Evolutionary conservation across 179 eudicot species (phyloP).

Genomic region (Silene coronaria): DNA sequence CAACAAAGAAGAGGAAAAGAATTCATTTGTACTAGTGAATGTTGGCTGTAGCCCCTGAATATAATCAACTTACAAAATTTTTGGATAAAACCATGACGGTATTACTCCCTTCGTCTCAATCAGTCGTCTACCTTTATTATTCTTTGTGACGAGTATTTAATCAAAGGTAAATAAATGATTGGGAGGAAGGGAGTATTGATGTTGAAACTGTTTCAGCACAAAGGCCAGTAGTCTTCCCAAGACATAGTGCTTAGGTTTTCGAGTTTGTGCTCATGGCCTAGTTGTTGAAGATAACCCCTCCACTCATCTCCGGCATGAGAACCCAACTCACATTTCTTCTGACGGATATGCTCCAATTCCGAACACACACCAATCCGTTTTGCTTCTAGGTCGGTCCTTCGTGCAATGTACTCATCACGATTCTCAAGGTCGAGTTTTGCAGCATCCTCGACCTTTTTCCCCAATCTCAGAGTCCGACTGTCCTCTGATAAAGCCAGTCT

Average conservation of each 20-base stretch:
- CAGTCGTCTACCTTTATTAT: no score
- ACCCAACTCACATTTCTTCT: conserved; percentile 68
- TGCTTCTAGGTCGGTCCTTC: conserved; percentile 60
- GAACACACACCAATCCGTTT: conserved; percentile 60
- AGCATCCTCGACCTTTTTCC: conserved; percentile 48
- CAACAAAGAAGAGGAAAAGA: no score
- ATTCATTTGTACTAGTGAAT: no score
- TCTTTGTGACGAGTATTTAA: no score
- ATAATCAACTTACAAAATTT: no score
- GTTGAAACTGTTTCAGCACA: conserved; percentile 4
- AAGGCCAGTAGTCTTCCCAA: conserved; percentile 39
- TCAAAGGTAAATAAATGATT: no score
- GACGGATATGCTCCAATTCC: conserved; percentile 63
- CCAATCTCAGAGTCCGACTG: conserved; percentile 61
- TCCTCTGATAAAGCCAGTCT: conserved; percentile 69
- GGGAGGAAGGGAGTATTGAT: background rate
- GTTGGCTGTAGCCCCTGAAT: no score
- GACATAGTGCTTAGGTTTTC: conserved; percentile 24
- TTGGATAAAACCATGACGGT: no score
- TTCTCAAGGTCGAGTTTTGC: conserved; percentile 48
- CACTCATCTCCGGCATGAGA: conserved; percentile 83
- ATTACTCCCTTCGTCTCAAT: no score
- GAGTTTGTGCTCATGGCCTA: conserved; percentile 58
- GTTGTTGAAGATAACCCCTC: conserved; percentile 77
- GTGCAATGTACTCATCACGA: conserved; percentile 63